Base-by-base conservation (phyloP, 768 basidiomycete genomes). In the Candolleomyces efflorescens region DNA sequence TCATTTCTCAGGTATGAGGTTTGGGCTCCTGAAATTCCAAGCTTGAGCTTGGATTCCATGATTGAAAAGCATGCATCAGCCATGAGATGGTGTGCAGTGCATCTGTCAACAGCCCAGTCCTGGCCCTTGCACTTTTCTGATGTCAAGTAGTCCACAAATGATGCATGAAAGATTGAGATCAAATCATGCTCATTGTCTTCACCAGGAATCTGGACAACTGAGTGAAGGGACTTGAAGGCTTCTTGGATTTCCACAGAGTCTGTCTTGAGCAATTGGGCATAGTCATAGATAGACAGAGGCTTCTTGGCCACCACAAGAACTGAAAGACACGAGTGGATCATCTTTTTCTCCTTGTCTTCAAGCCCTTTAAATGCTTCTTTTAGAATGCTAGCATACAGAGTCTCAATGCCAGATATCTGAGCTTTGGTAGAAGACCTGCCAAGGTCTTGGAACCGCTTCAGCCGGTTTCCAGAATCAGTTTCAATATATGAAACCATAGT, bases 141-240 rank as follows among this genome's bases (percentile, higher is more conserved):
- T 9, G 54, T 54, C 20, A 54, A 3, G 26, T 43, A 54, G 54
- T 54, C 54, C 17, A 27, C 9, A 26, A 54, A 54, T 6, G 54
- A 54, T 26, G 54, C 54, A 20, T 54, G 54, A 26, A 18, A 45
- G n/a, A 54, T 54, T 5, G 41, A 18, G 24, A 54, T 54, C 6
- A 41, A 9, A 2, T 1, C 13, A 26, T 45, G 2, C 12, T 45
- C 54, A 10, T n/a, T 3, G 18, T 15, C 41, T 4, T 45, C 37
- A 9, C 22, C 54, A 11, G 54, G 41, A 4, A 54, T n/a, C 17
- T 44, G 23, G 3, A 54, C 24, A 24, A 54, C 54, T 5, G 54
- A 43, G 12, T 45, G 54, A 15, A 54, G 18, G 17, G 22, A 24
- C 23, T 41, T 15, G 24, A 54, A 24, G 10, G 41, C 43, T 10